phyloP scores from a whole-genome alignment of 768 basidiomycete species.

The Suillus fuscotomentosus region DNA sequence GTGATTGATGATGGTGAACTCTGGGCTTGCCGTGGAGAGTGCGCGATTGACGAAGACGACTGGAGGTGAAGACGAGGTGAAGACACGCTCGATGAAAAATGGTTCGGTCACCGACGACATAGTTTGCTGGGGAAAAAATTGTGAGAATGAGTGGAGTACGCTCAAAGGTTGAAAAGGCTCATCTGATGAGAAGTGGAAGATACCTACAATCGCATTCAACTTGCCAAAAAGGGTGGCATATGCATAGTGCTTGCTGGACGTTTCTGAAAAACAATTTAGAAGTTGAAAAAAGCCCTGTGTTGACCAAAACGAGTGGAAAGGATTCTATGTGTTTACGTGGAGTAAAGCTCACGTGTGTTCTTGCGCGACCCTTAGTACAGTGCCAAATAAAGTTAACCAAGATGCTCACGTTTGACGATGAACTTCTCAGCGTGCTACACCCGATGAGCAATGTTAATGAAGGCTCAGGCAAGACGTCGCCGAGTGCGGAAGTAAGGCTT shows the following conservation, averaged over 20 bases:
- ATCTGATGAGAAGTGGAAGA: not conserved
- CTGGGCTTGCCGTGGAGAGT: not conserved
- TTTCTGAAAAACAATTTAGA: too few relatives aligned
- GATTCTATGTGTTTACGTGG: too few relatives aligned
- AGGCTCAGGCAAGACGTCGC: too few relatives aligned
- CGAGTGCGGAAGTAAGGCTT: too few relatives aligned
- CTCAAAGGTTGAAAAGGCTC: not conserved
- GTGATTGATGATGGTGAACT: not conserved
- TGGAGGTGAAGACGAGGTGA: too few relatives aligned
- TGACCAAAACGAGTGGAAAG: too few relatives aligned
- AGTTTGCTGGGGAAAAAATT: not conserved
- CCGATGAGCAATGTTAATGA: too few relatives aligned
- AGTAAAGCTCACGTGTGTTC: too few relatives aligned
- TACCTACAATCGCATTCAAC: not conserved
- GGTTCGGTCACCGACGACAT: not conserved
- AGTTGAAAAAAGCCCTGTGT: too few relatives aligned
- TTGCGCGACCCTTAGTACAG: slow-evolving; percentile 2
- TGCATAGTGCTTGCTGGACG: too few relatives aligned
- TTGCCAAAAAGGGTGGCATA: not conserved
- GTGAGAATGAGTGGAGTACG: not conserved
- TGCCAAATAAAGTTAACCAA: not conserved
- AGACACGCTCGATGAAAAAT: not conserved
- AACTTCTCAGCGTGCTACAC: slow-evolving; percentile 44
- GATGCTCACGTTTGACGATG: slow-evolving; percentile 67
- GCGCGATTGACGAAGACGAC: not conserved